Evolutionary conservation across 2,329 filamentous ascomycete genomes (phyloP).

Genomic region (Penicillium sp.): DNA sequence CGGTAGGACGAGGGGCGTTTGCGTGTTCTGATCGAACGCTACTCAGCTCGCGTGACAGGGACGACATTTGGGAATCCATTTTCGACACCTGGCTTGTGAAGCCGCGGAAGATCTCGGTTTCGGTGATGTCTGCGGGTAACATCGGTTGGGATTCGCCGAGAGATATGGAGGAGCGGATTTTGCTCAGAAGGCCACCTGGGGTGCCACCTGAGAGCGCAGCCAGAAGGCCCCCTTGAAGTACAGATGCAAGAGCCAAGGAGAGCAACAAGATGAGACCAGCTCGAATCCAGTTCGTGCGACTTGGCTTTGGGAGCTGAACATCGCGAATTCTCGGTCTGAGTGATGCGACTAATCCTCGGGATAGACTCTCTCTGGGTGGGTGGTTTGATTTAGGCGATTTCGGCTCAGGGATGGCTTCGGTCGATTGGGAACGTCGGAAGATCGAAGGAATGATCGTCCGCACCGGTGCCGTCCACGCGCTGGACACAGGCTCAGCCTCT

Average conservation of each 20-base stretch:
- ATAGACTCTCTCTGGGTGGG: conserved; percentile 3
- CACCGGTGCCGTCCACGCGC: conserved; percentile 17
- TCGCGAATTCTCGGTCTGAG: neutral
- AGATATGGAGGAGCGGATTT: conserved; percentile 15
- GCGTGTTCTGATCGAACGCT: conserved; percentile 23
- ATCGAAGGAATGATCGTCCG: conserved; percentile 25
- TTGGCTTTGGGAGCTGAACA: neutral
- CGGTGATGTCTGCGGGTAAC: conserved; percentile 22
- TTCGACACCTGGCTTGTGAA: conserved; percentile 26
- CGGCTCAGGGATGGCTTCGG: neutral
- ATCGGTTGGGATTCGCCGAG: conserved; percentile 1
- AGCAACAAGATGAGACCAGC: conserved; percentile 7
- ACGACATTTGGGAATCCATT: conserved; percentile 29
- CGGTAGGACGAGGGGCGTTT: conserved; percentile 21
- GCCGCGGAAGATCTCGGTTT: conserved; percentile 22
- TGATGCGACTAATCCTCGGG: conserved; percentile 6
- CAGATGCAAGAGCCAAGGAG: conserved; percentile 11
- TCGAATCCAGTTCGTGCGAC: conserved; percentile 10
- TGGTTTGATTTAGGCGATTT: neutral
- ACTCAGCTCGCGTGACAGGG: conserved; percentile 28
- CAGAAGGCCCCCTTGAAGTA: conserved; percentile 5
- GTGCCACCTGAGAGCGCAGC: conserved; percentile 3
- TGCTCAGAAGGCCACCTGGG: conserved; percentile 8
- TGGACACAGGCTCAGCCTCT: neutral
- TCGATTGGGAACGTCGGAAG: conserved; percentile 6